These are phyloP conservation scores for Globisporangium lucens DNA, from an alignment of 352 stramenopile genomes.

Conservation along the genomic window DNA sequence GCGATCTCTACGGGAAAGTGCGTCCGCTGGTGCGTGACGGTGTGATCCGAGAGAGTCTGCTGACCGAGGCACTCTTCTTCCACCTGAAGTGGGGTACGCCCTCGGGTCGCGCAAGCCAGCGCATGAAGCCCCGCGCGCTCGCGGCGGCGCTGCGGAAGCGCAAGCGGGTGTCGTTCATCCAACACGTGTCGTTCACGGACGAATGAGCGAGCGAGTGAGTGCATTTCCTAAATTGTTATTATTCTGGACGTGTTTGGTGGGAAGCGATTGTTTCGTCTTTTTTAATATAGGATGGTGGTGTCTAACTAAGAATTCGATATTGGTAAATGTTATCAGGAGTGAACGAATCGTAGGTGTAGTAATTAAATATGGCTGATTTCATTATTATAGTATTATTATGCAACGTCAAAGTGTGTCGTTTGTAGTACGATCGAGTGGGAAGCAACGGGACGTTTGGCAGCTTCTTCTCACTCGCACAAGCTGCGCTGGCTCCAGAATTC, in stretches of 20 bases:
- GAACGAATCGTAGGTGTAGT: not conserved
- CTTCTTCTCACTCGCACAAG: slow-evolving; percentile 22
- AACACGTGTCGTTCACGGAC: slow-evolving; percentile 74
- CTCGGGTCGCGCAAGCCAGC: slow-evolving; percentile 49
- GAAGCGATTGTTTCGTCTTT: too few species aligned
- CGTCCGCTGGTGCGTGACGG: slow-evolving; percentile 61
- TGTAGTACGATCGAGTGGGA: not conserved
- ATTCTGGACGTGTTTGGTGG: not conserved
- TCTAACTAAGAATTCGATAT: too few species aligned
- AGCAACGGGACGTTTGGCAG: not conserved
- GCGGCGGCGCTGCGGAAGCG: slow-evolving; percentile 69
- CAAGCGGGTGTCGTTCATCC: slow-evolving; percentile 87
- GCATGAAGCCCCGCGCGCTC: slow-evolving; percentile 62
- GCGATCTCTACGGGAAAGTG: slow-evolving; percentile 84
- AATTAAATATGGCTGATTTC: not conserved
- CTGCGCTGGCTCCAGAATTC: slow-evolving; percentile 50
- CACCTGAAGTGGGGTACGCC: slow-evolving; percentile 84
- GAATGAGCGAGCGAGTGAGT: not conserved
- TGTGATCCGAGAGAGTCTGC: slow-evolving; percentile 61
- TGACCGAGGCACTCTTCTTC: slow-evolving; percentile 84
- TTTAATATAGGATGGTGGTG: too few species aligned
- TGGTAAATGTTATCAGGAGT: not conserved
- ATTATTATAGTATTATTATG: slow-evolving; percentile 2
- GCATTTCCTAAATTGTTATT: not conserved
- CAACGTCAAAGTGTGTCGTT: not conserved